Conservation (phyloP, 2,329 filamentous ascomycete genomes). For the Cercospora sp. region DNA sequence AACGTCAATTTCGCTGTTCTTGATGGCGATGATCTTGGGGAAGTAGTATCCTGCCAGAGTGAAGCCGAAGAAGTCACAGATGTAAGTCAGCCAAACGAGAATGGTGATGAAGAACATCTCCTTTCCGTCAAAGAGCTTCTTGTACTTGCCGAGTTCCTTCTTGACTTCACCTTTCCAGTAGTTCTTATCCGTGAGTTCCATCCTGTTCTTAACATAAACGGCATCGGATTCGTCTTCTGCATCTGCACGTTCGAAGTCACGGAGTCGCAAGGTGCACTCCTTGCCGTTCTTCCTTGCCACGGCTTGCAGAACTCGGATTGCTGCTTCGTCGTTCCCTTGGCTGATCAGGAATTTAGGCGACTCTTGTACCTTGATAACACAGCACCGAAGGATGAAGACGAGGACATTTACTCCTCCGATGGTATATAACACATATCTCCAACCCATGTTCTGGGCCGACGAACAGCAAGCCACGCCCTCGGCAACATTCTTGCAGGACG, state of each 20-base stretch:
- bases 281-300: conserved; percentile 48
- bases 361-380: conserved; percentile 58
- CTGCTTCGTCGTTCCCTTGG: conserved; percentile 54
- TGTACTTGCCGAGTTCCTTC: conserved; percentile 47
- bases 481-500: conserved; percentile 45
- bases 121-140: conserved; percentile 47
- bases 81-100: conserved; percentile 54
- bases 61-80: conserved; percentile 55
- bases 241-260: conserved; percentile 42
- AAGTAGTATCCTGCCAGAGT: conserved; percentile 53
- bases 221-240: conserved; percentile 6
- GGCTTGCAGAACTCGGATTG: conserved; percentile 49
- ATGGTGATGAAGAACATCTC: conserved; percentile 50
- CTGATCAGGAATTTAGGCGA: conserved; percentile 62
- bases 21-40: conserved; percentile 54
- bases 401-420: conserved; percentile 45
- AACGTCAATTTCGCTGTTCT: conserved; percentile 50
- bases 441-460: conserved; percentile 47
- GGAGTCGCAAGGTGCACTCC: conserved; percentile 39
- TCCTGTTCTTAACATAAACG: not conserved
- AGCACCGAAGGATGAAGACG: conserved; percentile 55
- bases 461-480: conserved; percentile 42
- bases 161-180: conserved; percentile 39
- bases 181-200: conserved; percentile 11
- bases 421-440: conserved; percentile 48